Evolutionary conservation across 805 yeast genomes (phyloP).

Genomic region (Metschnikowia sp.): DNA sequence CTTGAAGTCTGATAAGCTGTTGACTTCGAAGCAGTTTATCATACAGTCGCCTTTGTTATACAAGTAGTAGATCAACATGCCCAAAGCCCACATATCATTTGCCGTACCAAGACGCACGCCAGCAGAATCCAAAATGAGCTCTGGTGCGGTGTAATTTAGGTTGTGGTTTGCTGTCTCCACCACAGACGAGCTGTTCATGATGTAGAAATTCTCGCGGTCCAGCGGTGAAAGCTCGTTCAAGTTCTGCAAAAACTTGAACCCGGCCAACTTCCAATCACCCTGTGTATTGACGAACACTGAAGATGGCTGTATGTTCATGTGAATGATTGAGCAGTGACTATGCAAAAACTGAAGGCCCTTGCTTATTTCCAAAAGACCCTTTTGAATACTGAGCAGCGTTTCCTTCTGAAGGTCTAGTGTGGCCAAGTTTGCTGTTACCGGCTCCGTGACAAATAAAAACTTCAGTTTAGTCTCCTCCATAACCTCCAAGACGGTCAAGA

Average conservation of each 20-base stretch:
- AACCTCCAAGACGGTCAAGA: conserved; percentile 81
- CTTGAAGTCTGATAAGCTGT: conserved; percentile 59
- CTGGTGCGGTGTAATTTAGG: conserved; percentile 81
- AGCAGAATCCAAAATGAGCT: conserved; percentile 59
- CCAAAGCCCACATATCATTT: conserved; percentile 83
- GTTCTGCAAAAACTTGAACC: conserved; percentile 51
- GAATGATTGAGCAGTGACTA: conserved; percentile 67
- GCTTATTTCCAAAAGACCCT: conserved; percentile 76
- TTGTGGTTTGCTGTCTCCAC: conserved; percentile 76
- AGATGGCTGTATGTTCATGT: conserved; percentile 73
- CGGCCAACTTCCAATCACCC: conserved; percentile 93
- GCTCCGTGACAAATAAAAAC: conserved; percentile 81
- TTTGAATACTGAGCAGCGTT: conserved; percentile 71
- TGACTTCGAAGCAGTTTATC: conserved; percentile 40
- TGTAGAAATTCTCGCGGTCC: conserved; percentile 54
- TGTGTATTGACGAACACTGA: conserved; percentile 74
- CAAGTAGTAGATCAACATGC: conserved; percentile 67
- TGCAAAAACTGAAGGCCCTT: conserved; percentile 84
- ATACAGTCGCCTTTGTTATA: conserved; percentile 54
- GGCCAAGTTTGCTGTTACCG: conserved; percentile 55
- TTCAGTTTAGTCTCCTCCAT: conserved; percentile 80
- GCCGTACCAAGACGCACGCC: conserved; percentile 50
- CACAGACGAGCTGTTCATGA: conserved; percentile 72
- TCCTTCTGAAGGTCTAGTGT: conserved; percentile 35
- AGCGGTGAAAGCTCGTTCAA: conserved; percentile 47